phyloP scores from a whole-genome alignment of 1,284 basidiomycete genomes.

The Puccinia hordei region DNA sequence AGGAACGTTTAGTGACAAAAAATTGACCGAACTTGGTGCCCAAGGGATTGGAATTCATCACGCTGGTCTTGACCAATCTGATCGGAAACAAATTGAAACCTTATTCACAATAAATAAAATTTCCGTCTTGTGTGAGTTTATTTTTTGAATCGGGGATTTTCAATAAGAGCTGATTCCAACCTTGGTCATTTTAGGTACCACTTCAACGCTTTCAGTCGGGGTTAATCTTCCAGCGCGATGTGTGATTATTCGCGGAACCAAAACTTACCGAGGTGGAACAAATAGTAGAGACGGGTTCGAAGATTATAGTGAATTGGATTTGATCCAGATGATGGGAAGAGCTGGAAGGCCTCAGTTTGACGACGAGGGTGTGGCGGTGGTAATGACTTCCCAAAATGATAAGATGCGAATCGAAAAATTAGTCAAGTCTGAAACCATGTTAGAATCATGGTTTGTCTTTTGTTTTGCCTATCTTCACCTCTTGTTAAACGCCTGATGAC shows the following conservation, averaged over 20 bases:
- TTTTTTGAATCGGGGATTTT: not conserved
- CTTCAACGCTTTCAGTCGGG: constrained; percentile 51
- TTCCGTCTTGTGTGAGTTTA: constrained; percentile 64
- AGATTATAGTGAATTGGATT: constrained; percentile 51
- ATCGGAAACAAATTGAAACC: constrained; percentile 71
- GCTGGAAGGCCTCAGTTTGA: constrained; percentile 52
- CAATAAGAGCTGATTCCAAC: not conserved
- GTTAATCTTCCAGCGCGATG: constrained; percentile 51
- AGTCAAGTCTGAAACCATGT: constrained; percentile 43
- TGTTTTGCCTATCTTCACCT: not conserved
- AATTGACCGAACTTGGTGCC: constrained; percentile 51
- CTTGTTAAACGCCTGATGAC: not conserved
- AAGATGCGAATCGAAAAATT: constrained; percentile 48
- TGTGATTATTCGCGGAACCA: constrained; percentile 52
- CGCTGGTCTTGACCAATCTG: constrained; percentile 74
- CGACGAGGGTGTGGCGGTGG: constrained; percentile 47
- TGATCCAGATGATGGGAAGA: constrained; percentile 53
- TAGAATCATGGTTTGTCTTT: constrained; percentile 50
- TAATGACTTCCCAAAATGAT: constrained; percentile 50
- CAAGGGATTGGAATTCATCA: constrained; percentile 81
- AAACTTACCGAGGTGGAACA: constrained; percentile 40
- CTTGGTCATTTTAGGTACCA: constrained; percentile 26
- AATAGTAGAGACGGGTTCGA: constrained; percentile 46
- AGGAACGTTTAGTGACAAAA: constrained; percentile 37
- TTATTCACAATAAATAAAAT: constrained; percentile 70